Evolutionary conservation across 305 asterid species (phyloP).

Genomic region (Rubia tinctorum): DNA sequence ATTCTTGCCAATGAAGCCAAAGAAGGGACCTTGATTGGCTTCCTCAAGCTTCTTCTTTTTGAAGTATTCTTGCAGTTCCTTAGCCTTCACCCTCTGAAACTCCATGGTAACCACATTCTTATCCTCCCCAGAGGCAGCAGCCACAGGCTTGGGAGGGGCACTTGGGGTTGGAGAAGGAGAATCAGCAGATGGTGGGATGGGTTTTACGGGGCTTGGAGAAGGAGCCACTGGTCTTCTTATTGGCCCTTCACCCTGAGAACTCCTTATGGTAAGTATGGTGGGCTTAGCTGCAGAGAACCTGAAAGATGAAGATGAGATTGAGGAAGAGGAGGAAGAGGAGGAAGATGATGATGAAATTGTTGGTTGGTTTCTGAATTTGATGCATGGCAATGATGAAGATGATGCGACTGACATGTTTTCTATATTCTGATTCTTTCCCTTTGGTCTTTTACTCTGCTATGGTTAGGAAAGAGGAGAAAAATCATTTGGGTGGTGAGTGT

Average conservation of each 20-base stretch:
- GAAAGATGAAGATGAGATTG: constrained; percentile 36
- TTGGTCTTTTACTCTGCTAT: constrained; percentile 20
- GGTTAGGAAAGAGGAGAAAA: constrained; percentile 16
- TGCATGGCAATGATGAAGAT: constrained; percentile 70
- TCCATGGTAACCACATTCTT: constrained; percentile 63
- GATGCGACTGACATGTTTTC: constrained; percentile 78
- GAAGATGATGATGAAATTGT: constrained; percentile 29
- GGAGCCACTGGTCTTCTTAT: constrained; percentile 75
- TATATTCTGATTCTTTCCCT: constrained; percentile 10
- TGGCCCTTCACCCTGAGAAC: constrained; percentile 85
- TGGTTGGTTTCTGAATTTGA: constrained; percentile 49
- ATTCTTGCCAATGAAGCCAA: constrained; percentile 84
- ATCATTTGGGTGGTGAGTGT: constrained; percentile 5
- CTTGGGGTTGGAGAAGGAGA: constrained; percentile 32
- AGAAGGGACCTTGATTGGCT: constrained; percentile 84
- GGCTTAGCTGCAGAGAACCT: constrained; percentile 37
- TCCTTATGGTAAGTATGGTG: constrained; percentile 36
- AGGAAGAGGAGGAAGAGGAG: constrained; percentile 24
- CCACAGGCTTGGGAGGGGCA: constrained; percentile 38
- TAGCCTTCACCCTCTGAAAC: constrained; percentile 96
- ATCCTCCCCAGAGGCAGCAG: constrained; percentile 24
- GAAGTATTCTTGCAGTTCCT: constrained; percentile 91
- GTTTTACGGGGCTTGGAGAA: constrained; percentile 64
- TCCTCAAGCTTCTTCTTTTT: constrained; percentile 87
- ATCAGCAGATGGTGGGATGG: constrained; percentile 51